Conservation (phyloP, 108 stramenopile genomes). For the Cyclotella kingstonii region DNA sequence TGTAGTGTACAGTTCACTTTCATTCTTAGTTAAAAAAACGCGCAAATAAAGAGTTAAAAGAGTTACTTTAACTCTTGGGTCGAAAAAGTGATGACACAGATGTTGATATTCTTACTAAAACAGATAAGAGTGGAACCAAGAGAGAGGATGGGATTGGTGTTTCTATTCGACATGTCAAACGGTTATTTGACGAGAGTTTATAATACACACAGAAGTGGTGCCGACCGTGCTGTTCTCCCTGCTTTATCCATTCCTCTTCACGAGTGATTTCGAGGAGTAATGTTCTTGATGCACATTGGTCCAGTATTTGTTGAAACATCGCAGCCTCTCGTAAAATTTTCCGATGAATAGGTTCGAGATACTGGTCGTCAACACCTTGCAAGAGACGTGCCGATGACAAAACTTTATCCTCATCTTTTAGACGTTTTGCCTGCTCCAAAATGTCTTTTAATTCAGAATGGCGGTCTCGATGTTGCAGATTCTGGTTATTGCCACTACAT, state of each 20-base stretch:
- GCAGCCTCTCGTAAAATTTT: constrained; percentile 40
- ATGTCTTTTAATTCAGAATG: not conserved
- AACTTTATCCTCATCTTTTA: constrained; percentile 26
- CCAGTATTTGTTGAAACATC: constrained; percentile 30
- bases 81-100: not conserved
- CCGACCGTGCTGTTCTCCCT: constrained; percentile 56
- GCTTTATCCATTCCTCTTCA: constrained; percentile 57
- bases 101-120: constrained; percentile 25
- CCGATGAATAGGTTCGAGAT: constrained; percentile 30
- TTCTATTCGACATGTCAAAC: constrained; percentile 63
- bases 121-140: constrained; percentile 64
- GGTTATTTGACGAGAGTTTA: constrained; percentile 40
- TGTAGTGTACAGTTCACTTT: constrained; percentile 59
- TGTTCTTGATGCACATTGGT: constrained; percentile 27
- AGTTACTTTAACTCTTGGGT: not conserved
- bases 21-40: constrained; percentile 31
- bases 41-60: not conserved
- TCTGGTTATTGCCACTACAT: not conserved
- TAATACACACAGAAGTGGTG: constrained; percentile 68
- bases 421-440: constrained; percentile 17
- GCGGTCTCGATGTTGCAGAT: not conserved
- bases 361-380: not conserved
- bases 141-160: constrained; percentile 53
- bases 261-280: not conserved
- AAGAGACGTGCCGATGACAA: constrained; percentile 19